Conservation (phyloP, 2,329 filamentous ascomycete genomes). For the Aspergillus texensis region DNA sequence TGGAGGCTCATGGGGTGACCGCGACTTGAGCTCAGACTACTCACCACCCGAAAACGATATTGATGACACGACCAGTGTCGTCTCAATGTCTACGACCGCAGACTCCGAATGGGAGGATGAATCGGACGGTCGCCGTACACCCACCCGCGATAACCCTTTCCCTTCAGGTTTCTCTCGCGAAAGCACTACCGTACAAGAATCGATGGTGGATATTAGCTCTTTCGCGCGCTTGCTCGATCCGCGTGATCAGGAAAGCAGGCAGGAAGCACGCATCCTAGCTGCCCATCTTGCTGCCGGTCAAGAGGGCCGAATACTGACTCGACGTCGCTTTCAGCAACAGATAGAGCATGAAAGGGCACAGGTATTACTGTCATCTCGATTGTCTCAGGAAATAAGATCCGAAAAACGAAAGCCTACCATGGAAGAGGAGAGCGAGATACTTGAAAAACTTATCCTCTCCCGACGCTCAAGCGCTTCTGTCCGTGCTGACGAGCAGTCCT, state of each 20-base stretch:
- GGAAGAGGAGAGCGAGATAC: constrained; percentile 60
- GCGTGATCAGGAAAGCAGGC: constrained; percentile 71
- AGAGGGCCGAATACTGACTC: constrained; percentile 71
- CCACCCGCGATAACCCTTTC: constrained; percentile 68
- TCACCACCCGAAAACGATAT: constrained; percentile 57
- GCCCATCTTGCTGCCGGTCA: constrained; percentile 68
- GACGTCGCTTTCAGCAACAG: constrained; percentile 72
- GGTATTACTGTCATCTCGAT: constrained; percentile 60
- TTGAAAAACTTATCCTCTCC: constrained; percentile 63
- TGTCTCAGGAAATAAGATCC: constrained; percentile 29
- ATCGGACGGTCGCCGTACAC: constrained; percentile 63
- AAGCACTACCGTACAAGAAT: constrained; percentile 61
- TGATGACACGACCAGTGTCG: constrained; percentile 77
- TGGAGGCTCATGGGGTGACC: constrained; percentile 81
- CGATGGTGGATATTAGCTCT: constrained; percentile 65
- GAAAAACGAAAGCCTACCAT: constrained; percentile 39
- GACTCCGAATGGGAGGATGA: constrained; percentile 55
- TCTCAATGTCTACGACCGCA: constrained; percentile 64
- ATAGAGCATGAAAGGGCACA: constrained; percentile 70
- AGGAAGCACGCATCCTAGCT: constrained; percentile 79
- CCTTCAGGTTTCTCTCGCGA: constrained; percentile 49
- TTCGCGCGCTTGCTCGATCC: constrained; percentile 84
- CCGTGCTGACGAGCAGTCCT: constrained; percentile 45
- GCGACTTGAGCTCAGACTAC: constrained; percentile 81
- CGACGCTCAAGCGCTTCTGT: constrained; percentile 43